These are phyloP conservation scores for Penicillium malachiteum DNA, from an alignment of 495 filamentous ascomycete genomes.

Conservation along the genomic window DNA sequence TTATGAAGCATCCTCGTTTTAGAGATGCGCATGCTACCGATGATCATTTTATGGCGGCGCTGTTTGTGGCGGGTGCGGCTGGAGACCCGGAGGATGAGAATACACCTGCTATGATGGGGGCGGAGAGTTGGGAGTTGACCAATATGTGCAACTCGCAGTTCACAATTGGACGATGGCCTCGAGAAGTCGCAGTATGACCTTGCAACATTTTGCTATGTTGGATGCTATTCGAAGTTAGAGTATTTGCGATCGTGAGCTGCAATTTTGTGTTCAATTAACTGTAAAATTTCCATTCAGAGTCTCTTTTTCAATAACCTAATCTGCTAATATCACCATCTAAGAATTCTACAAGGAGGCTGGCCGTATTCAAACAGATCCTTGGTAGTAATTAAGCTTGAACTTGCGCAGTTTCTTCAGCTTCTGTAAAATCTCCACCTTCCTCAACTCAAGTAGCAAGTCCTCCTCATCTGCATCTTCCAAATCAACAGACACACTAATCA, in stretches of 20 bases:
- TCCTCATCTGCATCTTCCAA: slow-evolving; percentile 43
- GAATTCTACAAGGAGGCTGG: no score
- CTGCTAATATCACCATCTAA: no score
- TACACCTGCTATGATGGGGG: slow-evolving; percentile 39
- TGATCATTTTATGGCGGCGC: slow-evolving; percentile 60
- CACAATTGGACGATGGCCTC: slow-evolving; percentile 39
- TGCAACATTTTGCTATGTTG: neutral
- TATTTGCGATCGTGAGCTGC: no score
- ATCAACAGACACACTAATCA: slow-evolving; percentile 28
- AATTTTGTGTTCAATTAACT: no score
- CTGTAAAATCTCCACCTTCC: slow-evolving; percentile 43
- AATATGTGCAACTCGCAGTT: slow-evolving; percentile 67
- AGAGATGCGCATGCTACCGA: slow-evolving; percentile 63
- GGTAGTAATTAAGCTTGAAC: slow-evolving; percentile 11
- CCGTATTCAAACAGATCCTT: neutral
- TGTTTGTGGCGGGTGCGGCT: slow-evolving; percentile 56
- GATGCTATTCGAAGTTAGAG: no score
- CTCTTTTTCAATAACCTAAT: no score
- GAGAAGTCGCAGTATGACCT: neutral
- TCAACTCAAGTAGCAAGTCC: slow-evolving; percentile 39
- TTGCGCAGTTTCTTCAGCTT: slow-evolving; percentile 38
- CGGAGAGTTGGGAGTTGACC: slow-evolving; percentile 62
- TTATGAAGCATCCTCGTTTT: slow-evolving; percentile 62
- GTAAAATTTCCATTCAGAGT: no score
- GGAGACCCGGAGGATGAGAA: slow-evolving; percentile 51